Conservation (phyloP, 768 basidiomycete genomes). For the Suillus paluster region DNA sequence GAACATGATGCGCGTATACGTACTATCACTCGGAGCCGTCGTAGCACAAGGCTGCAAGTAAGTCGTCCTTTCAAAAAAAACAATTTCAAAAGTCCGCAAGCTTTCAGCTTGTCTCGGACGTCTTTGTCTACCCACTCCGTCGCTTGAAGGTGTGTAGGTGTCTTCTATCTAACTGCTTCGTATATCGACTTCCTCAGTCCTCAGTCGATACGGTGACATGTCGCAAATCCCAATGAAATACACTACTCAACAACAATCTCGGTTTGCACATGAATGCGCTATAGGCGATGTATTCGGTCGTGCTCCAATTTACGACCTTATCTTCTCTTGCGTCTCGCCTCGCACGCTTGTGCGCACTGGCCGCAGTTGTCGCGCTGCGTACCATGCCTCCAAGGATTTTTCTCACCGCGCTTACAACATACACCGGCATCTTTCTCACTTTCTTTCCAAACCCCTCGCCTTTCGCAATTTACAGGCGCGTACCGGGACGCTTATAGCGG, state of each 20-base stretch:
- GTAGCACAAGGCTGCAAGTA: not conserved
- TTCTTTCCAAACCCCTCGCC: conserved; percentile 31
- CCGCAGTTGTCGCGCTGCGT: conserved; percentile 19
- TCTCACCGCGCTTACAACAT: conserved; percentile 30
- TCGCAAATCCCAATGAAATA: not conserved
- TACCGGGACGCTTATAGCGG: conserved; percentile 50
- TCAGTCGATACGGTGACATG: not conserved
- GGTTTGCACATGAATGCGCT: not conserved
- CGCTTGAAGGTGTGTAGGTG: not conserved
- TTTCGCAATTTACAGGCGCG: conserved; percentile 46
- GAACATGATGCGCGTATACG: not conserved
- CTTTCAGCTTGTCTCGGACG: no score
- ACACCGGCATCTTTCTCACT: conserved; percentile 33
- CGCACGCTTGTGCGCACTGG: conserved; percentile 22
- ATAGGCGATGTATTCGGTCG: conserved; percentile 11
- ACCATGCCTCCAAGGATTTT: conserved; percentile 19
- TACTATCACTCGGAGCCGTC: not conserved
- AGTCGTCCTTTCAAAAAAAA: no score
- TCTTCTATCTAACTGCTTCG: not conserved
- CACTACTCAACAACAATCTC: not conserved
- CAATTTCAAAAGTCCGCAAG: not conserved
- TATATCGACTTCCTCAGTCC: not conserved
- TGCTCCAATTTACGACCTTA: conserved; percentile 12
- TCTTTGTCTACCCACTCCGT: not conserved
- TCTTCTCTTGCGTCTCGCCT: conserved; percentile 20